Evolutionary conservation across 2,329 filamentous ascomycete genomes (phyloP).

Genomic region (Sporothrix curviconia): DNA sequence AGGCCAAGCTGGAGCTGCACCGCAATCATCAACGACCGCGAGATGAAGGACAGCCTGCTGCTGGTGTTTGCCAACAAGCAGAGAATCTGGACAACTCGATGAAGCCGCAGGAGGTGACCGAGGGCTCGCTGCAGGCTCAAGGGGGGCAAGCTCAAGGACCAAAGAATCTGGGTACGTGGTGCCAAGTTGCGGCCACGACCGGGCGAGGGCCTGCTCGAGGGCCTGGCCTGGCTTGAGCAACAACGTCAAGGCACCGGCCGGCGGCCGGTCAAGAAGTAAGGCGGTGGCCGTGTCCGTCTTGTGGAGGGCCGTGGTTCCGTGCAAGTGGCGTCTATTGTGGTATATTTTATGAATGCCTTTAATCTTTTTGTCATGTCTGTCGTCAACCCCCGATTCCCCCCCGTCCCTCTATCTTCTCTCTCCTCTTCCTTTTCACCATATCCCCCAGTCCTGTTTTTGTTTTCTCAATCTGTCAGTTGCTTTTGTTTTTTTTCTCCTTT

Average conservation of each 20-base stretch:
- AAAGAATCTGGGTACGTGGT: constrained; percentile 83
- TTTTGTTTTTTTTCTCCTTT: not conserved
- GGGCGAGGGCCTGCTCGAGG: constrained; percentile 74
- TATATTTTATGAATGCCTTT: not conserved
- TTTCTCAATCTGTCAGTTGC: not conserved
- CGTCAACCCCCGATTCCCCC: no score
- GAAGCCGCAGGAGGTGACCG: constrained; percentile 73
- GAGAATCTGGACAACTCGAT: constrained; percentile 78
- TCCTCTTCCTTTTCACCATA: not conserved
- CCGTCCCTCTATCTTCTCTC: not conserved
- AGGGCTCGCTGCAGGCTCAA: constrained; percentile 68
- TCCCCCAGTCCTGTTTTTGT: not conserved
- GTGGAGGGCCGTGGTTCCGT: no score
- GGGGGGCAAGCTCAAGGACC: constrained; percentile 71
- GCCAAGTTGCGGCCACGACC: constrained; percentile 75
- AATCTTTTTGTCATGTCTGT: not conserved
- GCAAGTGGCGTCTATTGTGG: not conserved
- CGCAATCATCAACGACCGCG: constrained; percentile 95
- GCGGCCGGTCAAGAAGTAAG: constrained; percentile 49
- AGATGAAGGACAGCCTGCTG: constrained; percentile 92
- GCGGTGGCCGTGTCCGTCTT: no score
- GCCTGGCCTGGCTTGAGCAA: constrained; percentile 77
- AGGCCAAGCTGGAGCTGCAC: constrained; percentile 88
- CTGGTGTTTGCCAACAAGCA: constrained; percentile 99
- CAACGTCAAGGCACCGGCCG: constrained; percentile 66